These are phyloP conservation scores for Pythium angustatum DNA, from an alignment of 352 stramenopile genomes.

Conservation along the genomic window DNA sequence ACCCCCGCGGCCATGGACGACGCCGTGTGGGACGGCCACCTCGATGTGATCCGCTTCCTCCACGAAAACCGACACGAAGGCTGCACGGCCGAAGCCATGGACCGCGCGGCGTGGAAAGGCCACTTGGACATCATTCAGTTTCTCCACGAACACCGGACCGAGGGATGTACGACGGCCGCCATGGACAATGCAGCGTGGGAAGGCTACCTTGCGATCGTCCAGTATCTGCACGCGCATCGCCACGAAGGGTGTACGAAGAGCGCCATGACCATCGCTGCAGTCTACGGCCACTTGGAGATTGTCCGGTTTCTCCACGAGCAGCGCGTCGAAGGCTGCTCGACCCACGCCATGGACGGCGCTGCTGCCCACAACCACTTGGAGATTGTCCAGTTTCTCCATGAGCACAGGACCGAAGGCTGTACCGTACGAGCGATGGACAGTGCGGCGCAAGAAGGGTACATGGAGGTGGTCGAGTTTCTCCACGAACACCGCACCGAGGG, in stretches of 20 bases:
- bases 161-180: conserved; percentile 34
- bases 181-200: conserved; percentile 76
- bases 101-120: conserved; percentile 69
- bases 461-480: conserved; percentile 34
- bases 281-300: conserved; percentile 52
- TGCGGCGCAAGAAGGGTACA: conserved; percentile 29
- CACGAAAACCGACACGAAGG: conserved; percentile 58
- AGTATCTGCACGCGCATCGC: conserved; percentile 59
- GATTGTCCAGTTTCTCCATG: conserved; percentile 56
- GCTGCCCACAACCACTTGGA: conserved; percentile 52
- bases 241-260: conserved; percentile 55
- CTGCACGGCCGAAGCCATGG: conserved; percentile 66
- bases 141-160: conserved; percentile 50
- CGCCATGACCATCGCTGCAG: conserved; percentile 64
- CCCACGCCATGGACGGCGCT: conserved; percentile 60
- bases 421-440: conserved; percentile 32
- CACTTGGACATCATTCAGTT: conserved; percentile 65
- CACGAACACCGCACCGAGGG: conserved; percentile 22
- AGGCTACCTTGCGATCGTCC: conserved; percentile 50
- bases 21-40: conserved; percentile 60
- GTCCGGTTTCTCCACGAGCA: conserved; percentile 60
- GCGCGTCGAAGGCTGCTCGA: conserved; percentile 57
- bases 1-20: conserved; percentile 75
- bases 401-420: conserved; percentile 58
- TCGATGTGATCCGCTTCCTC: conserved; percentile 73